Percentiles rank a stretch among this genome's conserved stretches.
phyloP scores from a whole-genome alignment of 1,284 basidiomycete species.

The Ganoderma meredithae region DNA sequence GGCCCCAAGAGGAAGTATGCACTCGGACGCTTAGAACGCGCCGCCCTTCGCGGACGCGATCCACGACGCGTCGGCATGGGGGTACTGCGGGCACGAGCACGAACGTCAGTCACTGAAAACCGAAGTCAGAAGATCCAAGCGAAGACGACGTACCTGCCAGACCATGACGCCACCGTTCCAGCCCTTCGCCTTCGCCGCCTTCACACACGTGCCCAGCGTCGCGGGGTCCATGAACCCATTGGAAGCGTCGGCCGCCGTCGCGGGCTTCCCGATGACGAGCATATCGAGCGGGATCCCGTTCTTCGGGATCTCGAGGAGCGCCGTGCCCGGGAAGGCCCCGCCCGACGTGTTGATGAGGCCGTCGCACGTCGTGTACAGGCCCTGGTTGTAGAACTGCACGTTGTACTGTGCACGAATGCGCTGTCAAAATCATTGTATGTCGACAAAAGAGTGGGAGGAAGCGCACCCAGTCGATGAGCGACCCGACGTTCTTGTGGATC shows the following conservation, averaged over 20 bases:
- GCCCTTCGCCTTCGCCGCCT: slow-evolving; percentile 58
- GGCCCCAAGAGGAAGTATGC: too few relatives aligned
- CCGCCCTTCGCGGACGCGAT: slow-evolving; percentile 25
- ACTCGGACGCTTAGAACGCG: slow-evolving; percentile 14
- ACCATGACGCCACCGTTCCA: slow-evolving; percentile 53
- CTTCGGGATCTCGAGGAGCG: slow-evolving; percentile 65
- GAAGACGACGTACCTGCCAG: slow-evolving; percentile 17
- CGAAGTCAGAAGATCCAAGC: neutral
- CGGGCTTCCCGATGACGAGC: slow-evolving; percentile 68
- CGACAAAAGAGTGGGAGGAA: too few relatives aligned
- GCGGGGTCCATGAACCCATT: slow-evolving; percentile 60
- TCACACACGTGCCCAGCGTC: slow-evolving; percentile 61
- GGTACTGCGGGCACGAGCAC: slow-evolving; percentile 17
- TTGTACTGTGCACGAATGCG: slow-evolving; percentile 60
- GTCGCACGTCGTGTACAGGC: slow-evolving; percentile 54
- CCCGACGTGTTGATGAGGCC: slow-evolving; percentile 52
- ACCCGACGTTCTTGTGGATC: slow-evolving; percentile 61
- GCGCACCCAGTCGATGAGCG: slow-evolving; percentile 1
- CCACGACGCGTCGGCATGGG: slow-evolving; percentile 28
- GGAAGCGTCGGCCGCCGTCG: slow-evolving; percentile 50
- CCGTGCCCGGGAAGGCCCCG: slow-evolving; percentile 34
- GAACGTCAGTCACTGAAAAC: neutral
- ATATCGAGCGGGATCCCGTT: slow-evolving; percentile 57
- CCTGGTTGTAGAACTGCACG: slow-evolving; percentile 65
- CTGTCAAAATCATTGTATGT: too few relatives aligned